Percentiles rank a stretch among this genome's conserved stretches.
phyloP scores from a whole-genome alignment of 2,329 filamentous ascomycete species.

The Neopestalotiopsis rosae region DNA sequence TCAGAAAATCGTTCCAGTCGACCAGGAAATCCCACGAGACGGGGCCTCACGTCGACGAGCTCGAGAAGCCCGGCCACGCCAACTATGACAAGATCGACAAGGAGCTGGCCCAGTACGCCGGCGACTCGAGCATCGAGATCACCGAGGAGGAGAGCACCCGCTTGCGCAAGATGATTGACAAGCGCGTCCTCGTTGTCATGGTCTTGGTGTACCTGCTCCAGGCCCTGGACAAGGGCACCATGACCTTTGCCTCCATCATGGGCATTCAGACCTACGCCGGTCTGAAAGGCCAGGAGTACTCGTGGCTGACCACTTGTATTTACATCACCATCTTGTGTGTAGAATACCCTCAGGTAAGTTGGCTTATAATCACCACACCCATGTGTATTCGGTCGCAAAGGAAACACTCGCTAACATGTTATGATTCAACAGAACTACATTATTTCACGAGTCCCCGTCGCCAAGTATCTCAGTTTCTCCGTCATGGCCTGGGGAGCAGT shows the following conservation, averaged over 20 bases:
- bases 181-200: slow-evolving; percentile 72
- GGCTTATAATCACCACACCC: no score
- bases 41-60: slow-evolving; percentile 35
- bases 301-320: slow-evolving; percentile 76
- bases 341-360: slow-evolving; percentile 67
- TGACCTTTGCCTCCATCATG: slow-evolving; percentile 71
- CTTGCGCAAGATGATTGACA: slow-evolving; percentile 70
- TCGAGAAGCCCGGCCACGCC: slow-evolving; percentile 53
- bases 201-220: slow-evolving; percentile 76
- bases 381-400: neutral
- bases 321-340: slow-evolving; percentile 74
- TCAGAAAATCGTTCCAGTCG: slow-evolving; percentile 33
- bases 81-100: slow-evolving; percentile 63
- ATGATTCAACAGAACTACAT: slow-evolving; percentile 48
- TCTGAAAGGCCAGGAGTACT: slow-evolving; percentile 61
- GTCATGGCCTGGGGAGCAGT: slow-evolving; percentile 69
- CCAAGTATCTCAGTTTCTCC: slow-evolving; percentile 68
- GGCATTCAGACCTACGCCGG: slow-evolving; percentile 57
- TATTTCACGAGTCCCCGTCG: slow-evolving; percentile 68
- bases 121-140: slow-evolving; percentile 60
- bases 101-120: slow-evolving; percentile 74
- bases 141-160: slow-evolving; percentile 63
- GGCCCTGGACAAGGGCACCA: slow-evolving; percentile 70
- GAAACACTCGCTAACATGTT: neutral
- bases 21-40: slow-evolving; percentile 27